Evolutionary conservation across 495 filamentous ascomycete genomes (phyloP), one percentile per base, ranked within the genome.

Genomic region (Talaromyces proteolyticus): DNA sequence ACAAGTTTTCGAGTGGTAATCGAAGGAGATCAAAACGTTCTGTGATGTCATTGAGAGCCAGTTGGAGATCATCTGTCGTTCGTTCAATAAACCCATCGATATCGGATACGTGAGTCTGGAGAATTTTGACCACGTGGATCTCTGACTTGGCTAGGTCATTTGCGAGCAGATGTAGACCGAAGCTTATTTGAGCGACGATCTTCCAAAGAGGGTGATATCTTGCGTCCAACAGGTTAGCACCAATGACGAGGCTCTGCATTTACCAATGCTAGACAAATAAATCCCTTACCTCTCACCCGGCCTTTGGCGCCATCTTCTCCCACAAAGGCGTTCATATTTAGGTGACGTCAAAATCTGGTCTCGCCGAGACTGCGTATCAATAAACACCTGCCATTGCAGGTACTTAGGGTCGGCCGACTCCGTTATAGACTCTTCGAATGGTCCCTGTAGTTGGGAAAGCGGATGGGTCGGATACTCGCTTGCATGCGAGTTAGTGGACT

Each of bases 61-160:
- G 68, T 22, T 86, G 78, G 44, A 97, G 87, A 63, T 96, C 92
- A 50, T 93, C 89, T 10, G 86, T 78, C 0, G 89, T 90, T 26
- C 82, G 79, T 57, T 93, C 87, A 11, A 96, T 67, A 63, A 96
- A 96, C 50, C 84, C 82, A 63, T 98, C 93, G 29, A 97, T 76
- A 61, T 96, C 94, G 61, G 95, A 84, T 41, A 98, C 91, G 65
- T 98, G 93, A 17, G 75, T 81, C 61, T 96, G 89, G 41, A 98
- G 79, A 42, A 97, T 97, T 41, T 79, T 83, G 55, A 96, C 81
- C 14, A 96, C 92, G 53, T 91, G 83, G 16, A 80, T 75, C 37
- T 96, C 86, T 50, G 88, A 91, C 66, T 89, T 96, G 16, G 93
- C 92, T 53, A 94, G 78, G 42, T 81, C 80, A 57, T 91, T 84